phyloP scores from a whole-genome alignment of 805 yeast genomes.

The Pichia occidentalis region DNA sequence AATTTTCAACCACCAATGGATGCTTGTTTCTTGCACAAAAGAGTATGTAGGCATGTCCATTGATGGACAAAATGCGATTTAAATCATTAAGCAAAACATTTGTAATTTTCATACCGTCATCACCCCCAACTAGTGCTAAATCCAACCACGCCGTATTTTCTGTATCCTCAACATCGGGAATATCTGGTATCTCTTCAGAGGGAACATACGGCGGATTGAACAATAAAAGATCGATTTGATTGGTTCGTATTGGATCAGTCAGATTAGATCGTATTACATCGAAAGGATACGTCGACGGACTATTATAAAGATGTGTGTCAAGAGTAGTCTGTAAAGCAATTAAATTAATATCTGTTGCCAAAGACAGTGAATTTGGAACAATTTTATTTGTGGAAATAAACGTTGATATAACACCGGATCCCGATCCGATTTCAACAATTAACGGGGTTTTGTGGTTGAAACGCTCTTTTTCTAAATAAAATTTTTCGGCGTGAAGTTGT shows the following conservation, averaged over 20 bases:
- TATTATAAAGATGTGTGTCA: constrained; percentile 32
- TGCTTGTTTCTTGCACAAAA: constrained; percentile 93
- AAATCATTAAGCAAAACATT: constrained; percentile 51
- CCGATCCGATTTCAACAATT: constrained; percentile 82
- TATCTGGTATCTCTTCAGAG: constrained; percentile 60
- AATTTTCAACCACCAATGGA: constrained; percentile 41
- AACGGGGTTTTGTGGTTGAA: constrained; percentile 35
- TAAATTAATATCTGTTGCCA: constrained; percentile 79
- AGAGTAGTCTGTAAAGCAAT: constrained; percentile 57
- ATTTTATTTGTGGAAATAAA: constrained; percentile 55
- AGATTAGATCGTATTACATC: constrained; percentile 55
- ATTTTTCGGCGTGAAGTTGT: constrained; percentile 33
- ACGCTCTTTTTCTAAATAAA: constrained; percentile 26
- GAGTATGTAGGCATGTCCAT: constrained; percentile 79
- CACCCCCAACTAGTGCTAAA: constrained; percentile 84
- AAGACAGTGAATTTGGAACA: constrained; percentile 42
- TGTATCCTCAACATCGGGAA: constrained; percentile 40
- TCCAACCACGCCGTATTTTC: constrained; percentile 68
- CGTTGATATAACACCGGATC: constrained; percentile 83
- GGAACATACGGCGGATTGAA: constrained; percentile 99
- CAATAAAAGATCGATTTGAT: constrained; percentile 60
- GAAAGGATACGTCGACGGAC: constrained; percentile 21
- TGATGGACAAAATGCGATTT: constrained; percentile 41
- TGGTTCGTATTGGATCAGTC: constrained; percentile 39
- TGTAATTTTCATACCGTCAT: constrained; percentile 86